Conservation (phyloP, 192 early-diverging fungal genomes). For the Gaertneriomyces sp. region DNA sequence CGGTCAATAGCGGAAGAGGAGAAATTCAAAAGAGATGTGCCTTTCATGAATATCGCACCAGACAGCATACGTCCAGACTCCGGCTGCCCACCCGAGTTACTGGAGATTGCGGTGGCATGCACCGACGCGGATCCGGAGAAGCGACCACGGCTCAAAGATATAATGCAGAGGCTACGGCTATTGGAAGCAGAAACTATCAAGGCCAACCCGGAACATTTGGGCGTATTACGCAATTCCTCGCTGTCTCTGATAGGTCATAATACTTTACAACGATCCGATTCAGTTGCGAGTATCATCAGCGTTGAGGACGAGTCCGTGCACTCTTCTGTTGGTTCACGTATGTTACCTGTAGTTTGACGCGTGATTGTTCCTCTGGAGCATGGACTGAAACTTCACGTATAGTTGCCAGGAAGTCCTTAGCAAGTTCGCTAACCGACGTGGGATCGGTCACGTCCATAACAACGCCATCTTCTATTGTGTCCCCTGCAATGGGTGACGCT, state of each 20-base stretch:
- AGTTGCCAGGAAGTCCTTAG: no score
- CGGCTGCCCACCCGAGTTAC: constrained; percentile 23
- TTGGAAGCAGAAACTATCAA: constrained; percentile 33
- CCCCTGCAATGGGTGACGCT: no score
- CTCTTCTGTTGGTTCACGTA: background rate
- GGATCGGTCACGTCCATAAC: no score
- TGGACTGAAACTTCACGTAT: no score
- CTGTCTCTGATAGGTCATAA: background rate
- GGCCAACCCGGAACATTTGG: constrained; percentile 21
- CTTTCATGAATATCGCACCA: constrained; percentile 28
- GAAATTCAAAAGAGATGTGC: constrained; percentile 13
- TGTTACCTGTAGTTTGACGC: background rate
- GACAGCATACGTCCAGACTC: background rate
- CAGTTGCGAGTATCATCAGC: constrained; percentile 3
- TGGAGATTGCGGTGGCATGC: constrained; percentile 35
- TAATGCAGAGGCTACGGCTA: constrained; percentile 33
- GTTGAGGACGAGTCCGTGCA: background rate
- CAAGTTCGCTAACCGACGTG: no score
- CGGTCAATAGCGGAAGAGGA: constrained; percentile 16
- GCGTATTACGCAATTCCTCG: background rate
- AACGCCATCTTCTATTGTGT: no score
- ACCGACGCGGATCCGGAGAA: constrained; percentile 28
- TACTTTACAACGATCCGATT: constrained; percentile 4
- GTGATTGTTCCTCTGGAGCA: background rate
- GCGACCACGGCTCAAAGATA: constrained; percentile 35